Evolutionary conservation across 2,329 filamentous ascomycete genomes (phyloP), one percentile per base, ranked within the genome.

Genomic region (Alternaria ventricosa): DNA sequence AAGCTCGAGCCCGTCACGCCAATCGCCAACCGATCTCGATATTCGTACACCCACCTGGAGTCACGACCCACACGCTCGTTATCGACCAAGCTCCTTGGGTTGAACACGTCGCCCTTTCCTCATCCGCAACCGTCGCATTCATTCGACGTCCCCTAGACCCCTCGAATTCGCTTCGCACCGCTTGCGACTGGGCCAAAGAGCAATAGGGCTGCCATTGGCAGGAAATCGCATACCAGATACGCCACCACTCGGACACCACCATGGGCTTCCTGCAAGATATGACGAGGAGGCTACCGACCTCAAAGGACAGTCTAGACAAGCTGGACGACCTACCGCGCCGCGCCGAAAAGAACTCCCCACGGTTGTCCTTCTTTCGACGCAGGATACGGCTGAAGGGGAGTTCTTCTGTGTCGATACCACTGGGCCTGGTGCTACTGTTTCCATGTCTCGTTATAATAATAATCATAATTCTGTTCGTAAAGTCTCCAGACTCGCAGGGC

Each of bases 401-500:
- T 82, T 97, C 94, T 59, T 92, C 91, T 76, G 89, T 97, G 80
- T 97, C 95, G 55, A 90, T 98, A 78, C 96, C 96, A 25, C 85
- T 99, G 56, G 95, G 95, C 71, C 89, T 97, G 77, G 93, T 98
- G 72, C 87, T 99, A 70, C 84, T 98, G 72, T 98, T 98, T 79
- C 96, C 96, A 69, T 89, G 92, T 78, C 90, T 97, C 78, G 92
- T 97, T 75, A 88, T 98, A 82, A 87, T 97, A 75, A 87, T 97
- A 80, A 96, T 98, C 80, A 84, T 98, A 68, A 85, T 97, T 74
- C 87, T 99, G 65, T 94, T 98, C 79, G 88, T 97, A 76, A 89
- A 91, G 77, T 94, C 97, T 83, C 93, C 95, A 63, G 91, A 90
- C 78, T 93, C 92, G 33, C 88, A 92, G 11, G 93, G 91, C 58